phyloP scores from a whole-genome alignment of 495 filamentous ascomycete species.

The Neurospora terricola region DNA sequence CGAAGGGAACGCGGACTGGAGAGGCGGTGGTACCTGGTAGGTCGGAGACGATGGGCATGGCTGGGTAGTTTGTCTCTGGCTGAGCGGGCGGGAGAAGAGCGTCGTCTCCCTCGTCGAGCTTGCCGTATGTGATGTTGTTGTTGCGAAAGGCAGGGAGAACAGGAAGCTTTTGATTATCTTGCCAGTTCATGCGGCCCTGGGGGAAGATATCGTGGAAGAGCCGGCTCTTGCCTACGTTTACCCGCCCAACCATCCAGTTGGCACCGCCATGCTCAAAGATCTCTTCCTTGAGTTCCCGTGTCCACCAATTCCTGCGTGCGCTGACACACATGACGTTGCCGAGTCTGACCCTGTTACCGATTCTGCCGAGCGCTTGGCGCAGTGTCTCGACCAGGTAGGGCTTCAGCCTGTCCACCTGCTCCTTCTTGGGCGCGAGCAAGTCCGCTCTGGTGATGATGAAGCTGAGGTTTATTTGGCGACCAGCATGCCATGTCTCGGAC shows the following conservation, averaged over 20 bases:
- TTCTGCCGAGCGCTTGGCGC: conserved; percentile 55
- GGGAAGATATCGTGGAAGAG: conserved; percentile 80
- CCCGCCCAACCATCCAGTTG: conserved; percentile 96
- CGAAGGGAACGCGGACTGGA: conserved; percentile 83
- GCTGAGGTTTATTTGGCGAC: conserved; percentile 58
- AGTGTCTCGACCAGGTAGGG: conserved; percentile 67
- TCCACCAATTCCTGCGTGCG: conserved; percentile 81
- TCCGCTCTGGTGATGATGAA: conserved; percentile 89
- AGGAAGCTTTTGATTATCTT: conserved; percentile 24
- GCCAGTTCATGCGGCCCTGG: conserved; percentile 53
- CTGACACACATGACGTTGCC: conserved; percentile 81
- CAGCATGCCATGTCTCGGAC: conserved; percentile 48
- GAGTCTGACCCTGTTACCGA: conserved; percentile 53
- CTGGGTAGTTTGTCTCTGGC: conserved; percentile 60
- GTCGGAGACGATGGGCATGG: conserved; percentile 73
- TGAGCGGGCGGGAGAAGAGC: conserved; percentile 65
- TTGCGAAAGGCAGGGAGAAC: conserved; percentile 17
- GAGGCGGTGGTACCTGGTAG: conserved; percentile 91
- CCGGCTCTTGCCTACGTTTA: conserved; percentile 92
- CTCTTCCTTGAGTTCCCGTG: conserved; percentile 69
- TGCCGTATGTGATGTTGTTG: not conserved
- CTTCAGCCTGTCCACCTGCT: conserved; percentile 73
- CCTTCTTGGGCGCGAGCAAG: conserved; percentile 67
- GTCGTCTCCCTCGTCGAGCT: conserved; percentile 7
- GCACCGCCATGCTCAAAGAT: conserved; percentile 72